Conservation (phyloP, 1,284 basidiomycete species). For the Trichosporon faecale region DNA sequence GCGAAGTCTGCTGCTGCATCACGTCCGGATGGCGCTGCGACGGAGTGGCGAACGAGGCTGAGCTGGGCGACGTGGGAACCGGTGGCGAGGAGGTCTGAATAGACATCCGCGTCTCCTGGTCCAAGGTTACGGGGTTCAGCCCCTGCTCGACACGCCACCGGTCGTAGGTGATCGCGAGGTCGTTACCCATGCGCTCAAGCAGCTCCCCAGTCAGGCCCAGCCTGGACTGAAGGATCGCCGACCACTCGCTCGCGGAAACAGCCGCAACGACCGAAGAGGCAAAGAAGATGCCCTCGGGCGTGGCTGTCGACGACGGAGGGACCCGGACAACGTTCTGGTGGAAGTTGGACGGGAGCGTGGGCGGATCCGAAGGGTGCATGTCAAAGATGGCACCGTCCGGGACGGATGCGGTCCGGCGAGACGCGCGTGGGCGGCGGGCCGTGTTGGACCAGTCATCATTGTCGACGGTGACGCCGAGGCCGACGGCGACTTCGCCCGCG, state of each 20-base stretch:
- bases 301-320: constrained; percentile 11
- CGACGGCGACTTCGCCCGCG: constrained; percentile 29
- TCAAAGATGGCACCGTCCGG: constrained; percentile 17
- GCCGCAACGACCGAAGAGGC: constrained; percentile 27
- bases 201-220: constrained; percentile 33
- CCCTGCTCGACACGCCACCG: constrained; percentile 13
- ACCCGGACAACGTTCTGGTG: neutral
- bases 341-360: constrained; percentile 5
- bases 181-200: constrained; percentile 34
- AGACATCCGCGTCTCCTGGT: neutral
- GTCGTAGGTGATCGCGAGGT: constrained; percentile 37
- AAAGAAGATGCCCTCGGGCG: constrained; percentile 30
- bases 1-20: constrained; percentile 2
- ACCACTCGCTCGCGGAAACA: constrained; percentile 21
- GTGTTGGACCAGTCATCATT: constrained; percentile 10
- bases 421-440: constrained; percentile 7
- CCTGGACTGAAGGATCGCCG: constrained; percentile 23
- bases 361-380: neutral
- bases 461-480: constrained; percentile 30
- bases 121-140: constrained; percentile 9
- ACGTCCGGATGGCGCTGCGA: constrained; percentile 4
- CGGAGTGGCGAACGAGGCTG: constrained; percentile 13
- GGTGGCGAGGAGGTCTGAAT: neutral
- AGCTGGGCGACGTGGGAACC: constrained; percentile 8
- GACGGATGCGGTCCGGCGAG: constrained; percentile 33